Evolutionary conservation across 2,329 filamentous ascomycete species (phyloP).

Genomic region (Cladosporium oxysporum): DNA sequence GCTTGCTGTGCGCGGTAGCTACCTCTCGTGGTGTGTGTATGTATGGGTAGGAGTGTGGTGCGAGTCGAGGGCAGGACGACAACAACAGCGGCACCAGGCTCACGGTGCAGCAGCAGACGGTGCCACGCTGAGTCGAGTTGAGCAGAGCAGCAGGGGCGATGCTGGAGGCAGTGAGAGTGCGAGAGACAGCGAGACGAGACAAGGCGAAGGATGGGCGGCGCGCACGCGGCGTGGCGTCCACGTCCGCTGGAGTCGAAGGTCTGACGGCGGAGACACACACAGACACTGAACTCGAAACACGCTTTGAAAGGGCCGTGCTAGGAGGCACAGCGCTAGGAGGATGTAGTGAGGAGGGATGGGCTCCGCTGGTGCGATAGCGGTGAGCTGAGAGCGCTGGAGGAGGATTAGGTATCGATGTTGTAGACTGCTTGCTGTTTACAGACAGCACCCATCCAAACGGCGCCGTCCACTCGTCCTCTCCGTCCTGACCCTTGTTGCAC

Average conservation of each 20-base stretch:
- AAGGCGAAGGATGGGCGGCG: conserved; percentile 3
- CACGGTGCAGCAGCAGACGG: conserved; percentile 13
- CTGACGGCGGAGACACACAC: conserved; percentile 17
- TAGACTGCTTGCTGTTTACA: neutral
- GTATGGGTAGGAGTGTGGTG: neutral
- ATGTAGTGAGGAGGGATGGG: neutral
- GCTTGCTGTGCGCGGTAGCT: neutral
- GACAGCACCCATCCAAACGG: neutral
- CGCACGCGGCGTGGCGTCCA: neutral
- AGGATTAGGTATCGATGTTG: neutral
- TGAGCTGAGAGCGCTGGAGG: neutral
- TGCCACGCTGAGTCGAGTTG: conserved; percentile 6
- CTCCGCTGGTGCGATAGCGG: conserved; percentile 1
- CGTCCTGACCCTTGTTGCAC: neutral
- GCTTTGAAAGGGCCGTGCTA: conserved; percentile 16
- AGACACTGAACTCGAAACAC: conserved; percentile 17
- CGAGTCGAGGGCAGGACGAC: neutral
- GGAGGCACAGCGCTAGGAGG: conserved; percentile 3
- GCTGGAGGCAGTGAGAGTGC: neutral
- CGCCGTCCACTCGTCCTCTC: neutral
- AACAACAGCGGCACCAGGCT: conserved; percentile 1
- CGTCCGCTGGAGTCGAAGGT: conserved; percentile 11
- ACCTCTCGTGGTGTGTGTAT: conserved; percentile 4
- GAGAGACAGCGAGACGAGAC: neutral
- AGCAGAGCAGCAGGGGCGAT: neutral